Base-by-base conservation (phyloP, 108 stramenopile species). In the Cyclotella sp. region DNA sequence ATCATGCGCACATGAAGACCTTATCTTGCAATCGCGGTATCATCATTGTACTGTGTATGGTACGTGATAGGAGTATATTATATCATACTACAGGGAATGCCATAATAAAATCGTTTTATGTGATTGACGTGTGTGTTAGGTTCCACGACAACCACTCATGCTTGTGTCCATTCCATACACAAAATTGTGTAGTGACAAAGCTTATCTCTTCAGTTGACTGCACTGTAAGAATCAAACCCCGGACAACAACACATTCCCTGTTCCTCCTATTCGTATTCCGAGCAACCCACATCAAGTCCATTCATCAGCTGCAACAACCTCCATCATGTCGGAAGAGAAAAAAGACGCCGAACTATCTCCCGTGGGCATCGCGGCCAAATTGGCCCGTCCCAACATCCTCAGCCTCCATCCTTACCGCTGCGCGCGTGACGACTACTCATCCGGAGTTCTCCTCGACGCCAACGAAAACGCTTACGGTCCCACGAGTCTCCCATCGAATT, bases 401-500 rank as follows among this genome's bases (percentile, higher is more conserved):
- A 86, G 90, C 51, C 82, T 98, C 57, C 85, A 88, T 44, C 97
- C 98, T 34, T 97, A 98, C 77, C 93, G 97, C 14, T 98, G 98
- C 79, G 98, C 98, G 19, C 86, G 98, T 19, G 98, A 98, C 84
- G 98, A 98, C 73, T 98, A 98, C 84, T 83, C 79, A 59, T 62
- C 84, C 10, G 98, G 98, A 34, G 73, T 97, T 47, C 84, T 98
- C 47, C 90, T 98, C 67, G 98, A 98, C 76, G 98, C 97, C 73
- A 98, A 98, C 74, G 98, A 98, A 79, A 98, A 98, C 76, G 90
- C 94, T 51, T 83, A 82, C 53, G 97, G 98, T 14, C 90, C 98
- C 13, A 82, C 95, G 12, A 71, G 76, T 41, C 39, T 88, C 18
- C 88, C 93, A 9, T 77, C 86, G 63, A 90, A 90, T 43, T 84